These are phyloP conservation scores for Psilocybe tampanensis DNA, from an alignment of 768 basidiomycete genomes.

Conservation along the genomic window DNA sequence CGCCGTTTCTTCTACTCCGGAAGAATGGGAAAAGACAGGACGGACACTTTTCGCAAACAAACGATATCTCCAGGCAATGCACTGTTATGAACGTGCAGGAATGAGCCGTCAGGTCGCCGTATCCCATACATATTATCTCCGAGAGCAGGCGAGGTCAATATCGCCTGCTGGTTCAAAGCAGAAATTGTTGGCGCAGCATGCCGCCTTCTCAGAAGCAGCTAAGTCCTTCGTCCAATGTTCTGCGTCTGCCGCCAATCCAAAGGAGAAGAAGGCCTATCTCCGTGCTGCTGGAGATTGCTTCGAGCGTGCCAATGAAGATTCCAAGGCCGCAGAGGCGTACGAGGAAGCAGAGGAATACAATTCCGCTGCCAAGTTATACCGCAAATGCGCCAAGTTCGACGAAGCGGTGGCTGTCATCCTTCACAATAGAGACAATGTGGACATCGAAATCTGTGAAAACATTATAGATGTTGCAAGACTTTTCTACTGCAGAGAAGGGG, in stretches of 20 bases:
- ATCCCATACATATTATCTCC: conserved; percentile 54
- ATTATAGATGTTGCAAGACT: conserved; percentile 49
- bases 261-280: conserved; percentile 38
- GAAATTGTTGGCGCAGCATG: conserved; percentile 14
- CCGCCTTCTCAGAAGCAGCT: conserved; percentile 48
- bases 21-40: conserved; percentile 40
- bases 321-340: conserved; percentile 49
- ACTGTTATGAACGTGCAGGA: conserved; percentile 39
- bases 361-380: conserved; percentile 13
- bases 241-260: conserved; percentile 25
- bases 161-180: conserved; percentile 18
- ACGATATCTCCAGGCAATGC: conserved; percentile 54
- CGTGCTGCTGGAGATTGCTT: conserved; percentile 51
- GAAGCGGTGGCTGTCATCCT: no score
- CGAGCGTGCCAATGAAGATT: conserved; percentile 37
- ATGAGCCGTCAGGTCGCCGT: conserved; percentile 44
- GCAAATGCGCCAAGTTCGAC: no score
- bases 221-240: conserved; percentile 50
- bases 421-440: conserved; percentile 23
- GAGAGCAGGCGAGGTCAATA: conserved; percentile 48
- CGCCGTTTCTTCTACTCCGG: conserved; percentile 52
- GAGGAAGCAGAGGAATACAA: conserved; percentile 37
- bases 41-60: conserved; percentile 39
- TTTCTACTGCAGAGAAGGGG: conserved; percentile 43
- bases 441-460: conserved; percentile 29